Evolutionary conservation across 495 filamentous ascomycete species (phyloP).

Genomic region (Usnea hakonensis): DNA sequence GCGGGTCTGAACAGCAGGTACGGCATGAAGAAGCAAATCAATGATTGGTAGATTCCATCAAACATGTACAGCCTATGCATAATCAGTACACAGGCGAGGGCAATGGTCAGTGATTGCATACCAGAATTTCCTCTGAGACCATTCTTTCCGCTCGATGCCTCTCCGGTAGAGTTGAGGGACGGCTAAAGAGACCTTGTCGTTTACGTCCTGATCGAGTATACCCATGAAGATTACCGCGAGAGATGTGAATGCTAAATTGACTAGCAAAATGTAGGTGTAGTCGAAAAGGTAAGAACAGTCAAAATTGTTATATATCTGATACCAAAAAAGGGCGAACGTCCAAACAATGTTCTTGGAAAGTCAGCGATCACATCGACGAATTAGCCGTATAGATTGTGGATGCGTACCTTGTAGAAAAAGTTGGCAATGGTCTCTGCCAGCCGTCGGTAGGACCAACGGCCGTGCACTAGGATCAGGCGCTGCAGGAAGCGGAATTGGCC

Average conservation of each 20-base stretch:
- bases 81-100: conserved; percentile 28
- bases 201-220: conserved; percentile 95
- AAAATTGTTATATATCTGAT: conserved; percentile 89
- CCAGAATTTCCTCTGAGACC: conserved; percentile 97
- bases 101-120: conserved; percentile 34
- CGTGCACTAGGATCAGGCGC: conserved; percentile 87
- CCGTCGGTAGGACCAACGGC: conserved; percentile 91
- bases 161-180: conserved; percentile 93
- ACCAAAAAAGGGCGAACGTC: conserved; percentile 98
- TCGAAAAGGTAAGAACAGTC: conserved; percentile 96
- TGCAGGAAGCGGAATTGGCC: conserved; percentile 95
- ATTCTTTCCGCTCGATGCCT: conserved; percentile 94
- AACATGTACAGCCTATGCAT: conserved; percentile 76
- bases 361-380: conserved; percentile 13
- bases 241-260: conserved; percentile 96
- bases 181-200: conserved; percentile 84
- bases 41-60: conserved; percentile 90
- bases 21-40: conserved; percentile 87
- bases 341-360: conserved; percentile 80
- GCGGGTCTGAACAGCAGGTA: conserved; percentile 67
- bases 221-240: conserved; percentile 94
- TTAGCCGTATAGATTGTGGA: conserved; percentile 9
- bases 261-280: conserved; percentile 92
- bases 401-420: conserved; percentile 90
- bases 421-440: conserved; percentile 92